Evolutionary conservation across 1,284 basidiomycete genomes (phyloP).

Genomic region (Mycena sp.): DNA sequence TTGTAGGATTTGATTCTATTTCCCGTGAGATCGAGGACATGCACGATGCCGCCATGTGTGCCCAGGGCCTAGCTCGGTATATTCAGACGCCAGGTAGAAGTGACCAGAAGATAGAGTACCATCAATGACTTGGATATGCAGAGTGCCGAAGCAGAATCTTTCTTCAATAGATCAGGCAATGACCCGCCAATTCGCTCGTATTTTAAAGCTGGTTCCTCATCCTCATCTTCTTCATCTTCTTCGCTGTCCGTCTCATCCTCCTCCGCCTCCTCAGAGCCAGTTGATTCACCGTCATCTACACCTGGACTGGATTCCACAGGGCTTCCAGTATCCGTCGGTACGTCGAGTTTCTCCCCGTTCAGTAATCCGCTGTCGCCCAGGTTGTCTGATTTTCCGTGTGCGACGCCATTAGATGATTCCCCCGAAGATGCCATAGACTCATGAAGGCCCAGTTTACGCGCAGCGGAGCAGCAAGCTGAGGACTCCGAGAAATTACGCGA

Average conservation of each 20-base stretch:
- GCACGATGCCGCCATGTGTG: conserved; percentile 92
- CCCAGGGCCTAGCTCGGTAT: conserved; percentile 78
- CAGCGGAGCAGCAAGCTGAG: no score
- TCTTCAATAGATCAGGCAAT: conserved; percentile 84
- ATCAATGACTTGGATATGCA: conserved; percentile 81
- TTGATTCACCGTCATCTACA: background rate
- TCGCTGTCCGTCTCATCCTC: conserved; percentile 55
- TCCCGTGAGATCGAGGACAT: conserved; percentile 85
- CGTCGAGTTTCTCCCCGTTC: background rate
- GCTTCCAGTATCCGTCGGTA: background rate
- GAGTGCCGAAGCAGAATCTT: conserved; percentile 88
- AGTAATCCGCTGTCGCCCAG: background rate
- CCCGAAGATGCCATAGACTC: background rate
- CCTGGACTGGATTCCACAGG: background rate
- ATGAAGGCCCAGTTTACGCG: no score
- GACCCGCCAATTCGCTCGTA: conserved; percentile 86
- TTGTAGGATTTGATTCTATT: conserved; percentile 91
- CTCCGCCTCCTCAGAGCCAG: conserved; percentile 26
- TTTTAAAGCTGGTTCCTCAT: conserved; percentile 90
- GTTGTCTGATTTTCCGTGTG: background rate
- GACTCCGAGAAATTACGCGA: no score
- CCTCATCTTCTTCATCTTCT: conserved; percentile 69
- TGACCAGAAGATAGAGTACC: conserved; percentile 49
- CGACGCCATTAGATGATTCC: background rate
- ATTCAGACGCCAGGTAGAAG: conserved; percentile 9